phyloP scores from a whole-genome alignment of 2,329 filamentous ascomycete genomes.

The Penicillium sp. region DNA sequence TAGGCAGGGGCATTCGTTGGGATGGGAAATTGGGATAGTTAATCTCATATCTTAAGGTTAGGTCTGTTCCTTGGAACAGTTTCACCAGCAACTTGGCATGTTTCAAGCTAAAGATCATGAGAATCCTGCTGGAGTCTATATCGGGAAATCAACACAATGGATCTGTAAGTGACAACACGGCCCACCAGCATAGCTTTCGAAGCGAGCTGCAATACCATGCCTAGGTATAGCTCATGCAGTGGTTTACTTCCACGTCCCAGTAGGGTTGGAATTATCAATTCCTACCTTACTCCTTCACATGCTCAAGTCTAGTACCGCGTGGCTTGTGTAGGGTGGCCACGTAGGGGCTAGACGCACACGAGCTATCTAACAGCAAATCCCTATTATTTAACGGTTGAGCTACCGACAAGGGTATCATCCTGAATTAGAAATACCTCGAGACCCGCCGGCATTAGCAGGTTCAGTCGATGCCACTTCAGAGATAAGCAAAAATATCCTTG shows the following conservation, averaged over 20 bases:
- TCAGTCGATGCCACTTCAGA: too few relatives aligned
- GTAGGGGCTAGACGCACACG: too few relatives aligned
- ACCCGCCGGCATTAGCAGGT: too few relatives aligned
- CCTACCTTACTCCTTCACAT: conserved; percentile 1
- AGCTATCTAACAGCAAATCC: background rate
- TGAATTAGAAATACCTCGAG: too few relatives aligned
- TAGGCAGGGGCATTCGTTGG: conserved; percentile 10
- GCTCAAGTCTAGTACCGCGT: background rate
- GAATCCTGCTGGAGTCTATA: conserved; percentile 7
- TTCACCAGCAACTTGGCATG: background rate
- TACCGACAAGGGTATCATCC: background rate
- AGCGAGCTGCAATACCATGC: background rate
- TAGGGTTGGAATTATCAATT: background rate
- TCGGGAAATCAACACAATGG: conserved; percentile 9
- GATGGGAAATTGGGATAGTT: background rate
- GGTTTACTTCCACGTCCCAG: background rate
- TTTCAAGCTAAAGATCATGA: conserved; percentile 10
- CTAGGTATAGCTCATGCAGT: background rate
- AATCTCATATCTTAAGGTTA: background rate
- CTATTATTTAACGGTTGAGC: conserved; percentile 8
- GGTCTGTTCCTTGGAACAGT: background rate
- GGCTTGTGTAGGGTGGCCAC: background rate
- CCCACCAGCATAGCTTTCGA: background rate
- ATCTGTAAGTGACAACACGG: conserved; percentile 6
- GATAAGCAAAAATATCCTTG: too few relatives aligned